Conservation (phyloP, 2,329 filamentous ascomycete genomes). For the Exutisphaerella laricina region DNA sequence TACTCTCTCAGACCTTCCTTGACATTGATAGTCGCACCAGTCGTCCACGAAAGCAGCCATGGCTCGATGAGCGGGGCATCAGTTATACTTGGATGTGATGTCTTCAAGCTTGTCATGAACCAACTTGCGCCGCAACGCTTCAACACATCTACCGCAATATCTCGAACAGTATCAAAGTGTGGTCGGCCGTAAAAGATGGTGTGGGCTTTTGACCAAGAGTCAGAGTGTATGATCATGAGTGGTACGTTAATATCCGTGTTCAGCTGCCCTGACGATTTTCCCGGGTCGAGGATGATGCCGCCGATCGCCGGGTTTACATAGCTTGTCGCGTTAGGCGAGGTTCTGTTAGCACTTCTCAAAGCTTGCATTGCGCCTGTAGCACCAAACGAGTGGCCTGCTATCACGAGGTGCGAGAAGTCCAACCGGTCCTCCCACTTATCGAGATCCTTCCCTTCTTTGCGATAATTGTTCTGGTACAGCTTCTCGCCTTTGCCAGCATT, state of each 20-base stretch:
- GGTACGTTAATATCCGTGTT: conserved; percentile 55
- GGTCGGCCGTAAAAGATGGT: conserved; percentile 56
- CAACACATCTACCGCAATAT: conserved; percentile 41
- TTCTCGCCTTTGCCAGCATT: conserved; percentile 32
- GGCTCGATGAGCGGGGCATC: conserved; percentile 60
- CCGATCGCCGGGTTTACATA: conserved; percentile 43
- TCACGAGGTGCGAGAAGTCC: conserved; percentile 48
- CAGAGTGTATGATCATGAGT: conserved; percentile 56
- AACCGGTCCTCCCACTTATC: conserved; percentile 49
- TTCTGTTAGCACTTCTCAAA: conserved; percentile 44
- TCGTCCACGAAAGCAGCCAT: conserved; percentile 53
- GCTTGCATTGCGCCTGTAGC: conserved; percentile 58
- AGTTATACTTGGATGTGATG: conserved; percentile 55
- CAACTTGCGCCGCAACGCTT: conserved; percentile 36
- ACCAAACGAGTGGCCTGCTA: conserved; percentile 60
- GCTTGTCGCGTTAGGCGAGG: conserved; percentile 18
- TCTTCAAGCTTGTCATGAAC: conserved; percentile 38
- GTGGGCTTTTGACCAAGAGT: conserved; percentile 54
- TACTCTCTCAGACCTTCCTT: conserved; percentile 54
- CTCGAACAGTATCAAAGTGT: conserved; percentile 57
- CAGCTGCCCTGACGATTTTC: conserved; percentile 55
- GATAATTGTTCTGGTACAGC: conserved; percentile 40
- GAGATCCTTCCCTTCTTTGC: conserved; percentile 43
- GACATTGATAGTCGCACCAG: conserved; percentile 53
- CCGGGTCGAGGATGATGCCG: conserved; percentile 58